Evolutionary conservation across 1,284 basidiomycete species (phyloP).

Genomic region (Ceratobasidium sp.): DNA sequence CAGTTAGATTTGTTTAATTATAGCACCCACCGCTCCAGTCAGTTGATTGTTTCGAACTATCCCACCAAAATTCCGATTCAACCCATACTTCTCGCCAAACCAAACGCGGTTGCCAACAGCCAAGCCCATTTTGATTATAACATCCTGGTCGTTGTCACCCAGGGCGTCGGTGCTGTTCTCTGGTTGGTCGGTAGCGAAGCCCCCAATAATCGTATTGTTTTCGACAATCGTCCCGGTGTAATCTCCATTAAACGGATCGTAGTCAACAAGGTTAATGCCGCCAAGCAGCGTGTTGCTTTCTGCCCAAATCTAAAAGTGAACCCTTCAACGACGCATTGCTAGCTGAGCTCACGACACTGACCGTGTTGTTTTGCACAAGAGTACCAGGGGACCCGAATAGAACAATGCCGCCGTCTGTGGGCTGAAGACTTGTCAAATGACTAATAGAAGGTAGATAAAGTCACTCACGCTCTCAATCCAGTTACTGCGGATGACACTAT

Average conservation of each 20-base stretch:
- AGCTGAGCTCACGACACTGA: constrained; percentile 52
- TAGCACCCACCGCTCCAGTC: constrained; percentile 69
- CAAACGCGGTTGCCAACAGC: constrained; percentile 66
- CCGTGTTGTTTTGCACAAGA: constrained; percentile 59
- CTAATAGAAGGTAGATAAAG: constrained; percentile 47
- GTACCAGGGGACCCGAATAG: constrained; percentile 60
- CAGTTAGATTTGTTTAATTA: constrained; percentile 22
- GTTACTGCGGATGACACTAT: constrained; percentile 60
- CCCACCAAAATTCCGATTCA: constrained; percentile 73
- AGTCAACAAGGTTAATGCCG: constrained; percentile 77
- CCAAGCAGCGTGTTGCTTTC: constrained; percentile 38
- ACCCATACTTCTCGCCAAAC: constrained; percentile 75
- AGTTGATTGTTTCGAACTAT: constrained; percentile 76
- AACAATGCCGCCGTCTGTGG: constrained; percentile 56
- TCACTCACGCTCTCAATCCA: constrained; percentile 59
- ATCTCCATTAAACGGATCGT: constrained; percentile 78
- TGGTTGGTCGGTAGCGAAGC: constrained; percentile 66
- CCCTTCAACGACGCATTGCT: neutral
- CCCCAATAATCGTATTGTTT: constrained; percentile 79
- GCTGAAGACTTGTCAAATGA: constrained; percentile 21
- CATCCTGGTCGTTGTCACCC: constrained; percentile 66
- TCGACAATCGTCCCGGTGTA: constrained; percentile 77
- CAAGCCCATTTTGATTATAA: constrained; percentile 70
- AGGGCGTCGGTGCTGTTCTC: constrained; percentile 26
- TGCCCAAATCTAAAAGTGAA: constrained; percentile 32